A percentile compares a stretch with the other conserved stretches of the same genome.
phyloP scores from a whole-genome alignment of 768 basidiomycete species.

The Royoungia palumana region DNA sequence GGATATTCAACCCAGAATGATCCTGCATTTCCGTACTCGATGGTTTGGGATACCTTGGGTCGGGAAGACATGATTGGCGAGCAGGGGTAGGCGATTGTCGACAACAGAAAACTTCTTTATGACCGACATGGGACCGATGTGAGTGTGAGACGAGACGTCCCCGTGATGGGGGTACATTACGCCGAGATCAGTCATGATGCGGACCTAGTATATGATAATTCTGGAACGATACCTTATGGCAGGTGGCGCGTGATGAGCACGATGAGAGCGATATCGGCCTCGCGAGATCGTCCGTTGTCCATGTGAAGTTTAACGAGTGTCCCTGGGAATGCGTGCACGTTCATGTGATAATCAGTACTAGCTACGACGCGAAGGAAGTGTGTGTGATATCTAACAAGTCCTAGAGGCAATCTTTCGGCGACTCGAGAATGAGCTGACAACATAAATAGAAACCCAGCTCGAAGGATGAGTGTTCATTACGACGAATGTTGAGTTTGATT shows the following conservation, averaged over 20 bases:
- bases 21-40: slow-evolving; percentile 52
- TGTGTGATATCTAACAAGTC: slow-evolving; percentile 20
- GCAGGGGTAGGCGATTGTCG: neutral
- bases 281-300: slow-evolving; percentile 1
- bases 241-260: slow-evolving; percentile 5
- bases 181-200: neutral
- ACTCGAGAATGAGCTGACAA: slow-evolving; percentile 6
- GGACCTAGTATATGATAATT: slow-evolving; percentile 1
- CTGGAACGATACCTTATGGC: slow-evolving; percentile 9
- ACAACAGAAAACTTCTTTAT: slow-evolving; percentile 7
- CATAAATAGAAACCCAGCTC: slow-evolving; percentile 4
- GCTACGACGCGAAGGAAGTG: slow-evolving; percentile 6
- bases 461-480: slow-evolving; percentile 8
- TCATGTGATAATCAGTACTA: slow-evolving; percentile 11
- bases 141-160: neutral
- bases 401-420: slow-evolving; percentile 1
- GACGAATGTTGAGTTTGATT: slow-evolving; percentile 33
- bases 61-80: slow-evolving; percentile 36
- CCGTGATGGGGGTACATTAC: neutral
- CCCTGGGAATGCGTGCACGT: slow-evolving; percentile 18
- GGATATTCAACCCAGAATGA: slow-evolving; percentile 72
- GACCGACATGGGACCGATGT: neutral
- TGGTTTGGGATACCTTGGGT: slow-evolving; percentile 42
- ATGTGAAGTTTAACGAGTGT: slow-evolving; percentile 13
- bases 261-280: too few species aligned